phyloP scores from a whole-genome alignment of 139 green algal genomes.

The Chlorokybus atmophyticus region DNA sequence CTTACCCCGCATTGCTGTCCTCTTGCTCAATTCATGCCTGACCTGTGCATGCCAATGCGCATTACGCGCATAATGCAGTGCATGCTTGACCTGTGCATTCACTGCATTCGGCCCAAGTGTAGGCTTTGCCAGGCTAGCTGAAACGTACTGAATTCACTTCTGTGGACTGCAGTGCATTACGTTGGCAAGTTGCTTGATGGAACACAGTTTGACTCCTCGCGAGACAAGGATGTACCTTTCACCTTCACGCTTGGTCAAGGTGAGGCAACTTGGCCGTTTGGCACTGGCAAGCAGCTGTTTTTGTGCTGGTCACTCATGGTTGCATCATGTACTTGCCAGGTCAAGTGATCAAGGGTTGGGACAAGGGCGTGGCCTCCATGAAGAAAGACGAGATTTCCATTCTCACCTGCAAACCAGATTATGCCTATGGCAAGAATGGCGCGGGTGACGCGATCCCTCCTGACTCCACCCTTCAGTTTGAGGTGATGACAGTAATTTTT shows the following conservation, averaged over 20 bases:
- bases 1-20: background rate
- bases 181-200: conserved; percentile 81
- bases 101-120: background rate
- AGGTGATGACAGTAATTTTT: too few species aligned
- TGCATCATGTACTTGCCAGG: conserved; percentile 18
- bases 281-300: background rate
- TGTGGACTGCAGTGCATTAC: conserved; percentile 70
- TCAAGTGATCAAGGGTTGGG: conserved; percentile 92
- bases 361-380: conserved; percentile 83
- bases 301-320: conserved; percentile 2
- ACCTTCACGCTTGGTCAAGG: conserved; percentile 45
- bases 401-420: conserved; percentile 49
- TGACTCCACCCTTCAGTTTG: conserved; percentile 84
- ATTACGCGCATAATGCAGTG: background rate
- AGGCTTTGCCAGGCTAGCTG: background rate
- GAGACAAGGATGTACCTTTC: conserved; percentile 75
- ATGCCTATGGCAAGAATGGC: conserved; percentile 78
- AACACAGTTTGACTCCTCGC: conserved; percentile 80
- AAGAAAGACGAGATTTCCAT: conserved; percentile 71
- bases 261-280: background rate
- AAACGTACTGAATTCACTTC: background rate
- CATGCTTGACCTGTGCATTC: background rate
- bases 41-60: background rate
- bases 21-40: background rate
- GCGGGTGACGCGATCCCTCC: conserved; percentile 75